Base-by-base conservation (phyloP, 2,329 filamentous ascomycete genomes). In the Pseudogymnoascus destructans region DNA sequence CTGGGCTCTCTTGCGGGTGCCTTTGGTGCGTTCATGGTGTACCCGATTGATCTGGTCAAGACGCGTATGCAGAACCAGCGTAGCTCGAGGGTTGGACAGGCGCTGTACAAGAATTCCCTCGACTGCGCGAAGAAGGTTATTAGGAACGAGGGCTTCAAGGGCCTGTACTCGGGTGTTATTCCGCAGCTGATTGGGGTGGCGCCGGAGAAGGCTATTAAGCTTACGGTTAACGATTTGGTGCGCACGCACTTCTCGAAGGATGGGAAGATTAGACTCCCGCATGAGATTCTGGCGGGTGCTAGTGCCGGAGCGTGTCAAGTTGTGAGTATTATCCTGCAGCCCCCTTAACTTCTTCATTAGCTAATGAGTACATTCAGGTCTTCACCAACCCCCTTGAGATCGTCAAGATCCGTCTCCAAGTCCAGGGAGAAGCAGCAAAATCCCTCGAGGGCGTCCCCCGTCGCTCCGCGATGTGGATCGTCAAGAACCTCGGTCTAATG, bases 141-240 rank as follows among this genome's bases (percentile, higher is more conserved):
- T 62, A 83, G 84, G 62, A 96, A 97, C 68, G 93, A 98, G 73
- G 93, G 93, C 59, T 79, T 95, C 71, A 79, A 78, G 36, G 93
- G 93, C 19, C 74, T 98, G 55, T 98, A 98, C 76, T 95, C 92
- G 55, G 93, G 93, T 69, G 89, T 98, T 17, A 72, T 96, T 57
- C 93, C 93, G 9, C 93, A 98, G 76, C 80, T 98, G 49, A 89
- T 98, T 62, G 93, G 93, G 72, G 93, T 98, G 49, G 93, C 93
- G n/a, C 93, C 93, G 1, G 93, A 98, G 72, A 98, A 98, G 78
- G 93, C 93, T 65, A 98, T 98, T 76, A 98, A 98, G 77, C 82
- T 98, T 63, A 98, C 93, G 0, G 91, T 98, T 68, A 98, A 98
- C 73, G 93, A 98, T 70, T 74, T 98, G 58, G 89, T 95, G 19